phyloP scores from a whole-genome alignment of 2,329 filamentous ascomycete species.

The Aspergillus ruber region DNA sequence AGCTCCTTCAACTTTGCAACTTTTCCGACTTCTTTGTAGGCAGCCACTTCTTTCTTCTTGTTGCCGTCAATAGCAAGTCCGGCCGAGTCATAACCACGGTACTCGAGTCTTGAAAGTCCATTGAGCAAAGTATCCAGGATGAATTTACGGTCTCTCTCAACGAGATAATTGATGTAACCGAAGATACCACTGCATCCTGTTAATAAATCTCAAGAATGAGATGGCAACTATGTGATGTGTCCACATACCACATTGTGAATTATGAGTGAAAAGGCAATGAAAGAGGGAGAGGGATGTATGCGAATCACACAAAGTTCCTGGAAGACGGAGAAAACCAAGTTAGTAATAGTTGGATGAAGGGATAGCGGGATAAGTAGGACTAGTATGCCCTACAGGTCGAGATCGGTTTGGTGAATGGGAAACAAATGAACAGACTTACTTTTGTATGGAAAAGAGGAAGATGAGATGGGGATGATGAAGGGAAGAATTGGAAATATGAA shows the following conservation, averaged over 20 bases:
- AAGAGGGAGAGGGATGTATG: not conserved
- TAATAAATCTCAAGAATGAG: slow-evolving; percentile 5
- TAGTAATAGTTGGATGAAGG: too few species aligned
- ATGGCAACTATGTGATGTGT: not conserved
- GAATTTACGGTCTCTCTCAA: slow-evolving; percentile 96
- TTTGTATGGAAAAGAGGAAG: slow-evolving; percentile 1
- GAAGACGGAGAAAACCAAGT: too few species aligned
- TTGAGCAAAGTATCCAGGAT: slow-evolving; percentile 95
- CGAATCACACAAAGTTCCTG: too few species aligned
- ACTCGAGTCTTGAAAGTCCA: slow-evolving; percentile 91
- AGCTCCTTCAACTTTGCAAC: slow-evolving; percentile 93
- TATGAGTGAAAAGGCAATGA: slow-evolving; percentile 3
- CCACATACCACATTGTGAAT: slow-evolving; percentile 29
- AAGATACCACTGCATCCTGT: slow-evolving; percentile 43
- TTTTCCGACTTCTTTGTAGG: slow-evolving; percentile 99
- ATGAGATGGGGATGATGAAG: slow-evolving; percentile 1
- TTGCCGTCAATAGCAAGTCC: slow-evolving; percentile 93
- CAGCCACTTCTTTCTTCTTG: slow-evolving; percentile 96
- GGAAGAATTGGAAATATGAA: not conserved
- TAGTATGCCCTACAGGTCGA: too few species aligned
- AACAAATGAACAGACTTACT: too few species aligned
- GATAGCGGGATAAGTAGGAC: too few species aligned
- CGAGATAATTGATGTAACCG: slow-evolving; percentile 98
- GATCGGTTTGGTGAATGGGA: too few species aligned
- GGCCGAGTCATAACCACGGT: slow-evolving; percentile 97